phyloP scores from a whole-genome alignment of 148 eudicot species.

The Cornus suecica region DNA sequence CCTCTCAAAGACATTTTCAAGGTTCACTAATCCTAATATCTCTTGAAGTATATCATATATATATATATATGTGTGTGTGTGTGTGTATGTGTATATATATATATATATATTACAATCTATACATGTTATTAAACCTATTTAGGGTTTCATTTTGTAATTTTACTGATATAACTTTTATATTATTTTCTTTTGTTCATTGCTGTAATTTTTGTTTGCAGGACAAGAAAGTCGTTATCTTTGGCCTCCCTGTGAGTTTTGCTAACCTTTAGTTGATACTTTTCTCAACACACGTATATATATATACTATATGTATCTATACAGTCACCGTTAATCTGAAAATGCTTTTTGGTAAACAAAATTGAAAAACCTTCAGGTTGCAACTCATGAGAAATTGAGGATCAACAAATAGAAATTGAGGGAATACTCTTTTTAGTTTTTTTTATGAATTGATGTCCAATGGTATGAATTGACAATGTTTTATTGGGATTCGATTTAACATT shows the following conservation, averaged over 20 bases:
- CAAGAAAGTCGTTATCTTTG: conserved; percentile 90
- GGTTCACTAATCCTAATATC: conserved; percentile 28
- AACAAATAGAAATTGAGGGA: not conserved
- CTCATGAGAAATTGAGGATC: no score
- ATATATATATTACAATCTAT: no score
- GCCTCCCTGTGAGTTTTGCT: conserved; percentile 81
- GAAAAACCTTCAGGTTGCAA: no score
- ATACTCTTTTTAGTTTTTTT: not conserved
- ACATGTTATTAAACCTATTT: not conserved
- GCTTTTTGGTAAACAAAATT: no score
- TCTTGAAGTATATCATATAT: not conserved
- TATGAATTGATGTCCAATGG: not conserved
- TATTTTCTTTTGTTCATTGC: not conserved
- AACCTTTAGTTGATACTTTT: not conserved
- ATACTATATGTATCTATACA: not conserved
- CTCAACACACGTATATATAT: not conserved
- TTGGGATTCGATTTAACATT: not conserved
- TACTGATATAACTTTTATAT: not conserved
- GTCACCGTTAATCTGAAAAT: no score
- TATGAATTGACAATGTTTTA: not conserved
- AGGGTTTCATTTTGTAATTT: conserved; percentile 1
- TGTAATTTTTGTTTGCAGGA: conserved; percentile 51
- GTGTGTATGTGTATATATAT: no score
- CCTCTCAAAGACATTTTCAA: conserved; percentile 74
- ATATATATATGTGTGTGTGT: not conserved